These are phyloP conservation scores for Aspergillus cavernicola DNA, from an alignment of 495 filamentous ascomycete species.

Conservation along the genomic window DNA sequence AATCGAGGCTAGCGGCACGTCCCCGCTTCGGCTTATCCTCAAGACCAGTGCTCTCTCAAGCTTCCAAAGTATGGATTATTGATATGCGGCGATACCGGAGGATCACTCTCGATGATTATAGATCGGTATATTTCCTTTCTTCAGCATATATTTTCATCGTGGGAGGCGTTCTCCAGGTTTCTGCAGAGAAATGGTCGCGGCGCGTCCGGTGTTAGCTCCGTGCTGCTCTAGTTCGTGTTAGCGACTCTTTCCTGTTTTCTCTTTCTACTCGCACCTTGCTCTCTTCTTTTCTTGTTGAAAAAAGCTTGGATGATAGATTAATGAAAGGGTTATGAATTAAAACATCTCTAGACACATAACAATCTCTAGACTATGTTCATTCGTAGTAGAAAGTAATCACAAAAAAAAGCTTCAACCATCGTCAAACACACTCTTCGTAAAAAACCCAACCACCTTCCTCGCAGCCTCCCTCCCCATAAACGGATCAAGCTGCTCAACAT, in stretches of 20 bases:
- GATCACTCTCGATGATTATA: slow-evolving; percentile 10
- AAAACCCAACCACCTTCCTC: slow-evolving; percentile 75
- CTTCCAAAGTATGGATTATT: slow-evolving; percentile 25
- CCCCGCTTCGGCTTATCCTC: slow-evolving; percentile 14
- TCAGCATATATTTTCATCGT: slow-evolving; percentile 18
- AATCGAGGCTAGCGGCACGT: slow-evolving; percentile 13
- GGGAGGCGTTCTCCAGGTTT: slow-evolving; percentile 15
- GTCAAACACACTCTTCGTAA: slow-evolving; percentile 76
- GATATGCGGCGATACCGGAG: slow-evolving; percentile 16
- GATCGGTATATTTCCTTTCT: slow-evolving; percentile 6
- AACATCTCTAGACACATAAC: slow-evolving; percentile 8
- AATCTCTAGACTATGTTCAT: background rate
- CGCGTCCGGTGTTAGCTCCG: too few relatives aligned
- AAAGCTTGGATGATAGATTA: slow-evolving; percentile 39
- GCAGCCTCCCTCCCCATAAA: slow-evolving; percentile 79
- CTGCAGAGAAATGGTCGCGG: slow-evolving; percentile 34
- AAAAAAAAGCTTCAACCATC: slow-evolving; percentile 19
- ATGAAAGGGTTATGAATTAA: slow-evolving; percentile 43
- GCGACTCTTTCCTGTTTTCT: slow-evolving; percentile 38
- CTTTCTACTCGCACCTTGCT: slow-evolving; percentile 24
- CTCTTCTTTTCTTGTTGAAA: slow-evolving; percentile 23
- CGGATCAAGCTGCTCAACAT: slow-evolving; percentile 62
- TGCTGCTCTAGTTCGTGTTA: slow-evolving; percentile 29
- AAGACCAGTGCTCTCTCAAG: slow-evolving; percentile 17
- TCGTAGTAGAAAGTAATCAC: background rate